Evolutionary conservation across 129 eudicot species (phyloP), one percentile per base, ranked within the genome.

Genomic region (Pulicaria dysenterica): DNA sequence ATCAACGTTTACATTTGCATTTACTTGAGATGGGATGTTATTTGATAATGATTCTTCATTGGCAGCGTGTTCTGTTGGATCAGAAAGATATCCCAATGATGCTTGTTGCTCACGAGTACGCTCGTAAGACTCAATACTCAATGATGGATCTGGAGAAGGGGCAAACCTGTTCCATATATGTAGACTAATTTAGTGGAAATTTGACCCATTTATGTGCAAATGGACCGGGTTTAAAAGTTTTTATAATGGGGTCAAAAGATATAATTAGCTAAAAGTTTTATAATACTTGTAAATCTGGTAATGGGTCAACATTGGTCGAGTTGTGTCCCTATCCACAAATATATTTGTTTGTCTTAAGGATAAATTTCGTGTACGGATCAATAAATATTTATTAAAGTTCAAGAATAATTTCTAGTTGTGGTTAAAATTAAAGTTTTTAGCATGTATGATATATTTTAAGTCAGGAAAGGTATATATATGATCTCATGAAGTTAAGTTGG

Each of bases 21-120:
- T 56, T 24, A 41, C 54, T 64, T 58, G 66, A 58, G 59, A 59
- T 67, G 19, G 15, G 31, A 24, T 24, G 2, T 48, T 55, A 42
- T 66, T 62, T n/a, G 37, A 72, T 51, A 43, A 34, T 7, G 44
- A 67, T 31, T 50, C 80, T 51, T 11, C 38, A 13, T 37, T 45
- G 59, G 8, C 59, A 60, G 54, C 88, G 37, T 70, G 36, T 61
- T 58, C 82, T 45, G 86, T 53, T 64, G 88, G 72, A 54, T 80
- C 84, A 40, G 77, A 81, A 53, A 69, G 56, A 74, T 81, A 89
- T 40, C 91, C 95, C 24, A 85, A 62, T 8, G 75, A 58, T 73
- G 87, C 89, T 48, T 78, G 85, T 47, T 85, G 95, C 61, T 89
- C 91, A 56, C 70, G 85, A 57, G 85, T 85, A 76, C 95, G 81